These are phyloP conservation scores for Marasmius sp. DNA, from an alignment of 1,284 basidiomycete species.

Conservation along the genomic window DNA sequence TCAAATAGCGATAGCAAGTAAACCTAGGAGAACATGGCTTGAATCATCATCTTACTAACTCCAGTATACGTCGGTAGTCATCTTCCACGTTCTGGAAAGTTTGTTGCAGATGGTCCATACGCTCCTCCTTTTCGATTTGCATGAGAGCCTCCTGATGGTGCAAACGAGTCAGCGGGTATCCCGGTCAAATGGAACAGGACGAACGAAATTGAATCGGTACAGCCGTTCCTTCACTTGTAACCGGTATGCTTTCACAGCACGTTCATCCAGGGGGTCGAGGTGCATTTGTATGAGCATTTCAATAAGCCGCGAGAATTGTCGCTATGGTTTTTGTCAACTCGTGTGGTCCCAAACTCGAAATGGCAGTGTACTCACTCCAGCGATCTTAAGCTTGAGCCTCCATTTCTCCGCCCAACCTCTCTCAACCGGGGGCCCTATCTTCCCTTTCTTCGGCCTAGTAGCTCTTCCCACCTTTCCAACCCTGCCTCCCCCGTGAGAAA, in stretches of 20 bases:
- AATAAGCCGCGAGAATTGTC: constrained; percentile 89
- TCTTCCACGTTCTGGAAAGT: constrained; percentile 88
- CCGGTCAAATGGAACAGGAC: constrained; percentile 27
- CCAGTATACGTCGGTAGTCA: constrained; percentile 84
- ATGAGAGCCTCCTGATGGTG: constrained; percentile 75
- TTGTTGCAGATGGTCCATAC: constrained; percentile 88
- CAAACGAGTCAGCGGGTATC: background rate
- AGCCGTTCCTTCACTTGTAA: constrained; percentile 91
- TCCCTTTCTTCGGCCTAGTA: constrained; percentile 47
- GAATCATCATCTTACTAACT: constrained; percentile 36
- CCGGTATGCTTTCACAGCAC: constrained; percentile 65
- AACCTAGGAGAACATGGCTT: background rate
- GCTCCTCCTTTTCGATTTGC: constrained; percentile 83
- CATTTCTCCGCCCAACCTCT: constrained; percentile 80
- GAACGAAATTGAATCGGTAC: constrained; percentile 92
- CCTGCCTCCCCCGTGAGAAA: constrained; percentile 46
- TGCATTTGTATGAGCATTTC: constrained; percentile 89
- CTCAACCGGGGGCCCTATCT: constrained; percentile 76
- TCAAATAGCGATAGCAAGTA: background rate
- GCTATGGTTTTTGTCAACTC: constrained; percentile 40
- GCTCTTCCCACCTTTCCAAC: constrained; percentile 43
- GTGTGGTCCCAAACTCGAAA: constrained; percentile 5
- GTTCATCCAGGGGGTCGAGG: constrained; percentile 64
- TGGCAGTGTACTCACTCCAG: constrained; percentile 54
- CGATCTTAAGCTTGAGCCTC: constrained; percentile 86